phyloP scores from a whole-genome alignment of 805 yeast species.

The Kuraishia capsulata region DNA sequence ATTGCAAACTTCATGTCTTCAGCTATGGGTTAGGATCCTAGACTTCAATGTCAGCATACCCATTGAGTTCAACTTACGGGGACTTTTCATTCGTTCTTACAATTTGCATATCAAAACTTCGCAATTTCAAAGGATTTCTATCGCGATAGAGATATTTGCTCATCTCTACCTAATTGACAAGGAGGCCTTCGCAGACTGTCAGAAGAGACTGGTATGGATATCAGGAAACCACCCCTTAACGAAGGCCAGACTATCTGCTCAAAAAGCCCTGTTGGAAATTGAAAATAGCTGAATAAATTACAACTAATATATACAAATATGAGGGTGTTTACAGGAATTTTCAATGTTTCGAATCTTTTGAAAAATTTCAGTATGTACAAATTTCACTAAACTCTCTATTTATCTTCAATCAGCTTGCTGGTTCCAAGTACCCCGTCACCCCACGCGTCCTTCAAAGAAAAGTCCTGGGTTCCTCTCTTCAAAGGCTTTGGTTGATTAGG shows the following conservation, averaged over 20 bases:
- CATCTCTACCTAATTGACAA: conserved; percentile 18
- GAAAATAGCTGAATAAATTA: conserved; percentile 3
- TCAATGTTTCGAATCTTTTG: no score
- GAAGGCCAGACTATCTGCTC: conserved; percentile 9
- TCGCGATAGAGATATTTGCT: conserved; percentile 35
- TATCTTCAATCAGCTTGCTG: conserved; percentile 1
- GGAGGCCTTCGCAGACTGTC: conserved; percentile 8
- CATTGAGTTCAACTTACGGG: conserved; percentile 15
- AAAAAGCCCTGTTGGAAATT: conserved; percentile 13
- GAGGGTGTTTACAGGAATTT: background rate
- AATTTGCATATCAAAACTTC: conserved; percentile 47
- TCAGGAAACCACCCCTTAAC: conserved; percentile 14
- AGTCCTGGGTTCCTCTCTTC: conserved; percentile 61
- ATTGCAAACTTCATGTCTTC: conserved; percentile 15
- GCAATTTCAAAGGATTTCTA: conserved; percentile 24
- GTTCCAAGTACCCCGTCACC: background rate
- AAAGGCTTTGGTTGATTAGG: conserved; percentile 64
- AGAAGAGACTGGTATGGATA: conserved; percentile 14
- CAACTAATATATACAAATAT: no score
- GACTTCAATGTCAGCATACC: conserved; percentile 29
- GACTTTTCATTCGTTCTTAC: conserved; percentile 37
- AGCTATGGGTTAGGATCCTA: conserved; percentile 25
- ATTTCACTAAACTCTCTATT: no score
- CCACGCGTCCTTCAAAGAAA: conserved; percentile 58
- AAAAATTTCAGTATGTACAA: no score